Conservation (phyloP, 495 filamentous ascomycete genomes). For the Aspergillus incahuasiensis region DNA sequence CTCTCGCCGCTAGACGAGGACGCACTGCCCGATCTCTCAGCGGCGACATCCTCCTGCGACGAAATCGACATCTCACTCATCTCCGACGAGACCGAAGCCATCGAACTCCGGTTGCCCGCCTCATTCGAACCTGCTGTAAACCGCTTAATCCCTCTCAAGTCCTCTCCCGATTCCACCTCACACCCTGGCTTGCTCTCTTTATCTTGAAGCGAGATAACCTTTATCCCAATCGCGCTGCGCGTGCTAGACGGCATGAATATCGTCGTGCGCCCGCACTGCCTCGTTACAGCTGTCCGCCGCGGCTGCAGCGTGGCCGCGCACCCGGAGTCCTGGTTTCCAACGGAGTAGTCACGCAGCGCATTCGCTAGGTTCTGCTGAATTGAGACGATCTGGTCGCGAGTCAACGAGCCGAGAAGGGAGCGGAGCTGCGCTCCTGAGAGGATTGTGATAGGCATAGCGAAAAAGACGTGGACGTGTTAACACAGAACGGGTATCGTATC, state of each 20-base stretch:
- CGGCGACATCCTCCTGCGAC: slow-evolving; percentile 26
- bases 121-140: slow-evolving; percentile 3
- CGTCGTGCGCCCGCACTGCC: slow-evolving; percentile 69
- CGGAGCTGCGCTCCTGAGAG: slow-evolving; percentile 69
- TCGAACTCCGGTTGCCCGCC: slow-evolving; percentile 24
- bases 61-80: slow-evolving; percentile 38
- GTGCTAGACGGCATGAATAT: slow-evolving; percentile 86
- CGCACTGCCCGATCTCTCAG: slow-evolving; percentile 6
- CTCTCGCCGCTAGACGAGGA: slow-evolving; percentile 20
- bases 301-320: slow-evolving; percentile 69
- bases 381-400: slow-evolving; percentile 57
- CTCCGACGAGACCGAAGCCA: slow-evolving; percentile 37
- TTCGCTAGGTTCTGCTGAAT: slow-evolving; percentile 64
- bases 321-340: slow-evolving; percentile 54
- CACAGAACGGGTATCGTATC: not conserved
- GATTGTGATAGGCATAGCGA: slow-evolving; percentile 70
- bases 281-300: slow-evolving; percentile 64
- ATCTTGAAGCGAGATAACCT: slow-evolving; percentile 54
- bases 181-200: slow-evolving; percentile 29
- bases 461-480: not conserved
- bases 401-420: slow-evolving; percentile 66
- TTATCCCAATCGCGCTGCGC: slow-evolving; percentile 54
- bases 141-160: slow-evolving; percentile 17
- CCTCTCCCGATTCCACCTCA: slow-evolving; percentile 23
- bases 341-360: slow-evolving; percentile 79